Conservation (phyloP, 1,284 basidiomycete species). For the Leccinum olivaceoglutinosum region DNA sequence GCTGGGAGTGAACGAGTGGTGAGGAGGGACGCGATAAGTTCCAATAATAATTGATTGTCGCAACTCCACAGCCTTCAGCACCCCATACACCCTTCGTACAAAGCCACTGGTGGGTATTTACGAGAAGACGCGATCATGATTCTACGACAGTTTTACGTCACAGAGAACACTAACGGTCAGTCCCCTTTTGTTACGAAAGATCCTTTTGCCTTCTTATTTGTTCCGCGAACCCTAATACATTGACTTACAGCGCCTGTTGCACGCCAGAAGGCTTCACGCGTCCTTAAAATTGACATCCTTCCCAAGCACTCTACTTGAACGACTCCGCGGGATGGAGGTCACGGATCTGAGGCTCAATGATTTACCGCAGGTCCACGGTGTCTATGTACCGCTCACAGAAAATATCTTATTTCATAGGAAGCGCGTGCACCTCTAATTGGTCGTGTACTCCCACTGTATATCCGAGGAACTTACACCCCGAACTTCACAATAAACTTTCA, state of each 20-base stretch:
- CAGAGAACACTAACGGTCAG: constrained; percentile 89
- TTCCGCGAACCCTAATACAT: constrained; percentile 7
- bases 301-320: constrained; percentile 13
- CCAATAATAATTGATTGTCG: constrained; percentile 6
- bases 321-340: background rate
- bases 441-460: background rate
- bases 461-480: background rate
- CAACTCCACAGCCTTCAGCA: constrained; percentile 46
- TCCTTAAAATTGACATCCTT: constrained; percentile 69
- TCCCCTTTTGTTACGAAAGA: constrained; percentile 5
- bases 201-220: constrained; percentile 5
- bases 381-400: background rate
- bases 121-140: constrained; percentile 96
- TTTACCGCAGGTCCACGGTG: background rate
- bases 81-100: constrained; percentile 71
- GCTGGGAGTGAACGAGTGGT: constrained; percentile 80
- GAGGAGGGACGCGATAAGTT: constrained; percentile 23
- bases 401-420: background rate
- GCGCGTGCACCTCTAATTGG: background rate
- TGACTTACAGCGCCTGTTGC: constrained; percentile 63
- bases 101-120: constrained; percentile 77
- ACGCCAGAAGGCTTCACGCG: constrained; percentile 65
- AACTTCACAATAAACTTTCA: constrained; percentile 8
- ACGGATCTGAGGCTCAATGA: background rate
- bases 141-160: constrained; percentile 91